These are phyloP conservation scores for Monascus ruber DNA, from an alignment of 2,329 filamentous ascomycete species.

Conservation along the genomic window DNA sequence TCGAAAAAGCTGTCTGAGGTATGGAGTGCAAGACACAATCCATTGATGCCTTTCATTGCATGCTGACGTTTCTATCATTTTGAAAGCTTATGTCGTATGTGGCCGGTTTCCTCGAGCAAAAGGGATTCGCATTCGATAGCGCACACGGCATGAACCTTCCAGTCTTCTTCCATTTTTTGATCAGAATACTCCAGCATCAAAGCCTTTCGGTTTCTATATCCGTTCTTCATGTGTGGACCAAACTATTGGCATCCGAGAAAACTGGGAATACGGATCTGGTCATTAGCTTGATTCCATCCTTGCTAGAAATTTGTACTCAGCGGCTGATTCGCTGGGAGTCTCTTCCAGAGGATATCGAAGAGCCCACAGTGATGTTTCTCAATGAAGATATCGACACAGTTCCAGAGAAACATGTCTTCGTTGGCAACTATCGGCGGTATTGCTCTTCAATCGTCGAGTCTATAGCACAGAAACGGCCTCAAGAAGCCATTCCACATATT, in stretches of 20 bases:
- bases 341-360: conserved; percentile 67
- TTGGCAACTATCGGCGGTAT: conserved; percentile 90
- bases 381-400: conserved; percentile 90
- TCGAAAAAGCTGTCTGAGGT: conserved; percentile 92
- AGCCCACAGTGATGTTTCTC: conserved; percentile 70
- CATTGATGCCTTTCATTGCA: not conserved
- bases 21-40: conserved; percentile 12
- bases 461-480: conserved; percentile 68
- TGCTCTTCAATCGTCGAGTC: conserved; percentile 77
- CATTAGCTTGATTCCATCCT: conserved; percentile 55
- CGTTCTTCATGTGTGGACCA: conserved; percentile 79
- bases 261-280: conserved; percentile 50
- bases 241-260: conserved; percentile 60
- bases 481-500: conserved; percentile 79
- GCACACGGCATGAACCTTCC: conserved; percentile 51
- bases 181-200: conserved; percentile 67
- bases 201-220: conserved; percentile 92
- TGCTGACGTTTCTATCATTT: conserved; percentile 2
- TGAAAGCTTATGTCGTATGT: conserved; percentile 69
- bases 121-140: conserved; percentile 54
- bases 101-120: conserved; percentile 72
- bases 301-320: conserved; percentile 73
- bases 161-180: conserved; percentile 67
- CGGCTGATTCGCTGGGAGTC: conserved; percentile 80
- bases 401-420: conserved; percentile 85